Evolutionary conservation across 1,284 basidiomycete genomes (phyloP).

Genomic region (Phenoliferia sp.): DNA sequence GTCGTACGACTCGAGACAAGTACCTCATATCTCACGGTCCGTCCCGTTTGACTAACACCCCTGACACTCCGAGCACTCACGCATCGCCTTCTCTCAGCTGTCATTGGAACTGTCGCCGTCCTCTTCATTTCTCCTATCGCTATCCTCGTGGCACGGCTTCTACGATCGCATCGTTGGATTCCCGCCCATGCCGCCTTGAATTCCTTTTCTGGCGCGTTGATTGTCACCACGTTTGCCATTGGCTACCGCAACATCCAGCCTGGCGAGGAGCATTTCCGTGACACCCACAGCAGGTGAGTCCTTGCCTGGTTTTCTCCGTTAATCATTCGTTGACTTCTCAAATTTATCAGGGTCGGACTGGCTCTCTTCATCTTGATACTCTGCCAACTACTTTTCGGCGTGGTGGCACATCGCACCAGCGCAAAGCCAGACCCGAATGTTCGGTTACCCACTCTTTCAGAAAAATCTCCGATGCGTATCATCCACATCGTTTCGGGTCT

Average conservation of each 20-base stretch:
- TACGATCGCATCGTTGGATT: slow-evolving; percentile 15
- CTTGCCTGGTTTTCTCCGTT: too few species aligned
- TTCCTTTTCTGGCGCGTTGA: background rate
- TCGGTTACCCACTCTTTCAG: slow-evolving; percentile 14
- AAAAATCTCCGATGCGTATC: slow-evolving; percentile 9
- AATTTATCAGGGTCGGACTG: slow-evolving; percentile 14
- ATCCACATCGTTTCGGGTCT: slow-evolving; percentile 21
- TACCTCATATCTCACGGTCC: slow-evolving; percentile 19
- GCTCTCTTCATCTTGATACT: slow-evolving; percentile 21
- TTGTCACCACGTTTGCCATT: slow-evolving; percentile 14
- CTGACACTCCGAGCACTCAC: background rate
- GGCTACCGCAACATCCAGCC: slow-evolving; percentile 4
- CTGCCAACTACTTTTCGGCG: slow-evolving; percentile 12
- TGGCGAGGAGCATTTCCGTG: slow-evolving; percentile 1
- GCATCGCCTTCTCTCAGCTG: slow-evolving; percentile 46
- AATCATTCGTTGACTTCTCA: too few species aligned
- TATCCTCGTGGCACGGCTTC: slow-evolving; percentile 21
- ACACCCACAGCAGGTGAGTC: slow-evolving; percentile 9
- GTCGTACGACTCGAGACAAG: background rate
- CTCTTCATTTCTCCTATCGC: slow-evolving; percentile 18
- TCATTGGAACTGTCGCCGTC: slow-evolving; percentile 53
- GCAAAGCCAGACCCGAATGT: background rate
- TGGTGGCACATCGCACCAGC: slow-evolving; percentile 7
- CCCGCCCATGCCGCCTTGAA: slow-evolving; percentile 16
- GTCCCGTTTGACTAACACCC: background rate